Evolutionary conservation across 2,329 filamentous ascomycete species (phyloP), one percentile per base, ranked within the genome.

Genomic region (Alternaria sp.): DNA sequence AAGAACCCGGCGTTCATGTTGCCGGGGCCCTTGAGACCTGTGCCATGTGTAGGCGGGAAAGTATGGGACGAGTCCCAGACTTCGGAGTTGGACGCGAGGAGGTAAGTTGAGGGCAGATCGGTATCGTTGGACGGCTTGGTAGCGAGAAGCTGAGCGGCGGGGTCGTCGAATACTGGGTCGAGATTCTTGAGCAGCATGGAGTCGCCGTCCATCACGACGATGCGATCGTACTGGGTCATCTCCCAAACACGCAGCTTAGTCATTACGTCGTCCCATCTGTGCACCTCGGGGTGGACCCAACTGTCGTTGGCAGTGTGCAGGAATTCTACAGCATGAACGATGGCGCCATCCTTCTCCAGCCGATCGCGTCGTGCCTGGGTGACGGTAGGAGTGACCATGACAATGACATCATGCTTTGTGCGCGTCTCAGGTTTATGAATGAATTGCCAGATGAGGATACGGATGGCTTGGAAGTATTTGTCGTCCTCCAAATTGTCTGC

Each of bases 1-100:
- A 79, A 78, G 67, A 80, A 79, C 30, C 78, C 78, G 1, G 77
- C 77, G 62, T 76, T 78, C 62, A 80, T 69, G 54, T 76, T 73
- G 46, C 69, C 65, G 7, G 61, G 47, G 36, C 68, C 69, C 28
- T 76, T 74, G 49, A 73, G 70, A 14, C 73, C 75, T 42, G 68
- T 63, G 28, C 61, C 68, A 24, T 71, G 60, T 8, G 57, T 64
- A 5, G 78, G 78, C 5, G 79, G 79, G 55, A 75, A 79, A 16
- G 68, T 51, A 65, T 80, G 78, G 16, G 59, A 61, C 18, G 57
- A 61, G 44, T 73, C 69, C 65, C 52, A 59, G 24, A 75, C 70
- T 51, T 80, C 78, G 36, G 70, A 68, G n/a, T 74, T 62, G 48
- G 65, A 69, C 9, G 72, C 78, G 42, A 80, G 68, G 22, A 75